A percentile compares a stretch with the other conserved stretches of the same genome.
Conservation (phyloP, 2,329 filamentous ascomycete species). For the Colletotrichum plurivorum region DNA sequence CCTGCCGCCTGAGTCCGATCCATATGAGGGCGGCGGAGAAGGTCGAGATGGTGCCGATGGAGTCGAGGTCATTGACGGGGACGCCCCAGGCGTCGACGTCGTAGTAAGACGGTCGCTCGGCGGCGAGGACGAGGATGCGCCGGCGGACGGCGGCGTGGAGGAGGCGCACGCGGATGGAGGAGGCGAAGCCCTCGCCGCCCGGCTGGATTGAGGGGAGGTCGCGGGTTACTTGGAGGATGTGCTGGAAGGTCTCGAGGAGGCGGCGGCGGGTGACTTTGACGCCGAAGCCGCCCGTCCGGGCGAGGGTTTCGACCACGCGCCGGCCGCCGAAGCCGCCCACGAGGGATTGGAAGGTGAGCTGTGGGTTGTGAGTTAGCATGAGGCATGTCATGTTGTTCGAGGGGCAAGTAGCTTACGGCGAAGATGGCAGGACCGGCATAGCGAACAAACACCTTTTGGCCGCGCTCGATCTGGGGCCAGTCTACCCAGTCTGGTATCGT, state of each 20-base stretch:
- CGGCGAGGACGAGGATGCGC: constrained; percentile 71
- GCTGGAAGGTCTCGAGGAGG: constrained; percentile 79
- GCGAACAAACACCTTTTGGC: constrained; percentile 83
- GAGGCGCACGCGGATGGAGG: constrained; percentile 74
- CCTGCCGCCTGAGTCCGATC: constrained; percentile 79
- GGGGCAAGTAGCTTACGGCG: constrained; percentile 53
- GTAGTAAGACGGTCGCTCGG: constrained; percentile 71
- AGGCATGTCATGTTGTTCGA: constrained; percentile 45
- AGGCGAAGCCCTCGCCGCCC: constrained; percentile 73
- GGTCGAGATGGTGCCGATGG: constrained; percentile 77
- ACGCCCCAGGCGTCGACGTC: constrained; percentile 70
- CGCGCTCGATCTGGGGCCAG: constrained; percentile 81
- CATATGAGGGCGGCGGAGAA: constrained; percentile 80
- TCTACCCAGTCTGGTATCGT: constrained; percentile 82
- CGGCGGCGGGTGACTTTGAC: constrained; percentile 76
- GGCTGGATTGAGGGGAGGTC: constrained; percentile 77
- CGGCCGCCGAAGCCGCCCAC: constrained; percentile 81
- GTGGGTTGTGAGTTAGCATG: constrained; percentile 31
- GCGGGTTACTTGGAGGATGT: constrained; percentile 79
- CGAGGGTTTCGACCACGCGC: constrained; percentile 80
- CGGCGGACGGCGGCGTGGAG: constrained; percentile 76
- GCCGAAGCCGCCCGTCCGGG: constrained; percentile 81
- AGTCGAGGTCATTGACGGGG: constrained; percentile 83
- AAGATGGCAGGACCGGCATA: constrained; percentile 79
- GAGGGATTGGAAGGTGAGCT: constrained; percentile 74